phyloP scores from a whole-genome alignment of 176 grass and related monocot genomes.

The Neostapfia colusana region DNA sequence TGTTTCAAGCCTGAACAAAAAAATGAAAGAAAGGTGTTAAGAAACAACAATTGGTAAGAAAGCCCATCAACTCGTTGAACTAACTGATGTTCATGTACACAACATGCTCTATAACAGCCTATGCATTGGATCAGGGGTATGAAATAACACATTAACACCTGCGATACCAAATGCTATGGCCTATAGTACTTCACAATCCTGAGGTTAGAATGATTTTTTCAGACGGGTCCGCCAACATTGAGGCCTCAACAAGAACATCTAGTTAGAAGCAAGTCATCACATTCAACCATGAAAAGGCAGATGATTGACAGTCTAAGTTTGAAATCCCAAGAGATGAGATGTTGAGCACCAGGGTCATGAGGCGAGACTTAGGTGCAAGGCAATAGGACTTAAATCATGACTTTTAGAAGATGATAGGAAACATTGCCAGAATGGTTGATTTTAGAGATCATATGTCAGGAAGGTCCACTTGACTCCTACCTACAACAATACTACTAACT shows the following conservation, averaged over 20 bases:
- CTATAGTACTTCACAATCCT: no score
- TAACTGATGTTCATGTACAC: not conserved
- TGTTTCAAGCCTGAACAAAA: slow-evolving; percentile 65
- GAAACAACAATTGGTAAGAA: slow-evolving; percentile 31
- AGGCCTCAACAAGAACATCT: no score
- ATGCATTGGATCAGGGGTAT: not conserved
- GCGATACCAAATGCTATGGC: no score
- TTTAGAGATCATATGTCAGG: not conserved
- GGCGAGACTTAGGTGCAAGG: not conserved
- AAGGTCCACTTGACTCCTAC: not conserved
- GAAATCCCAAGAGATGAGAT: not conserved
- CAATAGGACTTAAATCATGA: not conserved
- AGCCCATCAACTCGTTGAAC: not conserved
- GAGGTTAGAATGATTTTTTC: no score
- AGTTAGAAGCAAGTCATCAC: no score
- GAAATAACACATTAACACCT: not conserved
- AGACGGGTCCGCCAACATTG: no score
- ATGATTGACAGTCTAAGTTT: no score
- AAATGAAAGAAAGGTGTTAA: not conserved
- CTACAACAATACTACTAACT: slow-evolving; percentile 5
- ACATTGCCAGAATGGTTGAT: not conserved
- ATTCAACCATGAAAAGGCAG: no score
- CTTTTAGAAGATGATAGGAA: not conserved
- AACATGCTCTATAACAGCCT: not conserved
- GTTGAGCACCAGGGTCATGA: not conserved